phyloP scores from a whole-genome alignment of 1,139 yeast genomes.

The Magnusiomyces paraingens region DNA sequence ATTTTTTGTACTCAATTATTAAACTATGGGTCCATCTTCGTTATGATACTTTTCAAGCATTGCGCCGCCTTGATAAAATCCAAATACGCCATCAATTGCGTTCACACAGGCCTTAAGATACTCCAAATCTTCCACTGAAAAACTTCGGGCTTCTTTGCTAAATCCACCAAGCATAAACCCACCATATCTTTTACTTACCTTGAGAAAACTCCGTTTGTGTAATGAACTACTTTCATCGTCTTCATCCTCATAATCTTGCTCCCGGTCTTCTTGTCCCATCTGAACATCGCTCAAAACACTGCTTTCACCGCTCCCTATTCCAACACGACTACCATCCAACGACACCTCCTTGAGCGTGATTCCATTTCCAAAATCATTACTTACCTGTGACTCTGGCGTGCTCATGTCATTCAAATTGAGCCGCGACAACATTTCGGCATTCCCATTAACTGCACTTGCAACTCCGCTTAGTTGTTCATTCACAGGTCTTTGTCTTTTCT shows the following conservation, averaged over 20 bases:
- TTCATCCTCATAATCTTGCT: background rate
- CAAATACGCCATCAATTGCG: constrained; percentile 28
- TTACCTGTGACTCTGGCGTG: background rate
- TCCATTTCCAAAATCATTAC: background rate
- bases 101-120: constrained; percentile 35
- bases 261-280: background rate
- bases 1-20: too few relatives aligned
- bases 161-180: constrained; percentile 55
- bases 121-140: constrained; percentile 42
- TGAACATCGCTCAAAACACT: too few relatives aligned
- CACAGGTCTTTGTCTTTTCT: too few relatives aligned
- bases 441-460: background rate
- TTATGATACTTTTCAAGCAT: too few relatives aligned
- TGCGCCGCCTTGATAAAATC: constrained; percentile 5
- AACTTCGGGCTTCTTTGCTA: constrained; percentile 32
- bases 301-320: too few relatives aligned
- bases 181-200: constrained; percentile 47
- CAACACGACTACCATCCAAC: background rate
- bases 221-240: background rate
- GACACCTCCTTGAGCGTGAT: background rate
- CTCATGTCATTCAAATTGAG: background rate
- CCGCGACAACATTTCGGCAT: background rate
- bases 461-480: background rate
- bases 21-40: too few relatives aligned
- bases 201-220: constrained; percentile 12